phyloP scores from a whole-genome alignment of 2,329 filamentous ascomycete species.

The Beauveria brongniartii region DNA sequence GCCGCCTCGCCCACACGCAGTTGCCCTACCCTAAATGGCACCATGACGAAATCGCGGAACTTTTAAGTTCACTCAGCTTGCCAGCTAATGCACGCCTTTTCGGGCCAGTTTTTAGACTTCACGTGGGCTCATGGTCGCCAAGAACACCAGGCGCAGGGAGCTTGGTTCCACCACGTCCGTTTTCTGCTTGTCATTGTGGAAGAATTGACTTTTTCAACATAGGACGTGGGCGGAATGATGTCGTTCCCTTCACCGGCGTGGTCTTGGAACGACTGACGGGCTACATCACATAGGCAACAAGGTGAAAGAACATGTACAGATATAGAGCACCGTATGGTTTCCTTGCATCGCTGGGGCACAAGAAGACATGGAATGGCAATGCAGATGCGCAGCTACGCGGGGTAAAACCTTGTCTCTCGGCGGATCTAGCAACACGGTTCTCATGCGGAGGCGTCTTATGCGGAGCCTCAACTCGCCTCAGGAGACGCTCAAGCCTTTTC shows the following conservation, averaged over 20 bases:
- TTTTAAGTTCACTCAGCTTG: background rate
- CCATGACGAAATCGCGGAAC: background rate
- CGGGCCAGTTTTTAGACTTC: background rate
- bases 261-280: too few relatives aligned
- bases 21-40: background rate
- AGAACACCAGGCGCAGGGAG: background rate
- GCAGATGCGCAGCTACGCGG: background rate
- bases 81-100: background rate
- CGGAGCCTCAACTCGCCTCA: background rate
- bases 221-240: too few relatives aligned
- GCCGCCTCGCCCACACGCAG: background rate
- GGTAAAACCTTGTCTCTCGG: slow-evolving; percentile 4
- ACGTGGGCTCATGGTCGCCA: background rate
- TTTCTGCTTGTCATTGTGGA: background rate
- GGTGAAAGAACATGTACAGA: too few relatives aligned
- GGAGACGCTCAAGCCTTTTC: background rate
- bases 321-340: too few relatives aligned
- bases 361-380: too few relatives aligned
- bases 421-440: background rate
- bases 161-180: background rate
- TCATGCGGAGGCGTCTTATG: background rate
- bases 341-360: too few relatives aligned
- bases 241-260: too few relatives aligned
- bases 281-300: too few relatives aligned
- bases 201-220: background rate